phyloP scores from a whole-genome alignment of 2,329 filamentous ascomycete genomes.

The Pseudogymnoascus sp. region DNA sequence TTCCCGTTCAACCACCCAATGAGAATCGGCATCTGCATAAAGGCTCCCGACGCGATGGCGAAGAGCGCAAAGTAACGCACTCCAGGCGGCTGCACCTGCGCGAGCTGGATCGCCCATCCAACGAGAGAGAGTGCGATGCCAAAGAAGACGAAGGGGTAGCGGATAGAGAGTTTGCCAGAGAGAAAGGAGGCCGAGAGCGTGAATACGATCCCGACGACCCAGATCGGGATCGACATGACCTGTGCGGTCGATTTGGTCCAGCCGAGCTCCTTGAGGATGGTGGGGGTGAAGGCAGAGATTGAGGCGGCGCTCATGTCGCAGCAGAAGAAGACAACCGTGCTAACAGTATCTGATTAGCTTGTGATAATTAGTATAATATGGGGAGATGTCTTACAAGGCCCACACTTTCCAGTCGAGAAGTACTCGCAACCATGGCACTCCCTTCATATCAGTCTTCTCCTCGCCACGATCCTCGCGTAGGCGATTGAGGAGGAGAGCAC shows the following conservation, averaged over 20 bases:
- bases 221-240: slow-evolving; percentile 30
- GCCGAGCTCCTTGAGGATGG: slow-evolving; percentile 28
- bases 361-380: not conserved
- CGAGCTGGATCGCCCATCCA: slow-evolving; percentile 21
- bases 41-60: slow-evolving; percentile 27
- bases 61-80: slow-evolving; percentile 31
- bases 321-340: slow-evolving; percentile 24
- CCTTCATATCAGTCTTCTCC: slow-evolving; percentile 8
- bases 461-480: slow-evolving; percentile 13
- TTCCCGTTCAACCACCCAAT: slow-evolving; percentile 34
- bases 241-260: slow-evolving; percentile 28
- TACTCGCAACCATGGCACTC: slow-evolving; percentile 11
- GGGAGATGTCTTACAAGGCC: slow-evolving; percentile 16
- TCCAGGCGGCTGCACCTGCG: slow-evolving; percentile 9
- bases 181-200: slow-evolving; percentile 24
- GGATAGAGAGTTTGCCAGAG: slow-evolving; percentile 26
- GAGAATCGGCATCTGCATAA: slow-evolving; percentile 26
- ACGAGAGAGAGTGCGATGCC: slow-evolving; percentile 28
- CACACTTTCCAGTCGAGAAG: slow-evolving; percentile 22
- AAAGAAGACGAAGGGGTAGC: slow-evolving; percentile 30
- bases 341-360: not conserved
- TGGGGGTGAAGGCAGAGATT: slow-evolving; percentile 28
- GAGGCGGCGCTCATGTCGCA: slow-evolving; percentile 30
- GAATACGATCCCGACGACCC: slow-evolving; percentile 25
- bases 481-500: slow-evolving; percentile 11